These are phyloP conservation scores for Zymoseptoria passerinii DNA, from an alignment of 2,329 filamentous ascomycete species.

Conservation along the genomic window DNA sequence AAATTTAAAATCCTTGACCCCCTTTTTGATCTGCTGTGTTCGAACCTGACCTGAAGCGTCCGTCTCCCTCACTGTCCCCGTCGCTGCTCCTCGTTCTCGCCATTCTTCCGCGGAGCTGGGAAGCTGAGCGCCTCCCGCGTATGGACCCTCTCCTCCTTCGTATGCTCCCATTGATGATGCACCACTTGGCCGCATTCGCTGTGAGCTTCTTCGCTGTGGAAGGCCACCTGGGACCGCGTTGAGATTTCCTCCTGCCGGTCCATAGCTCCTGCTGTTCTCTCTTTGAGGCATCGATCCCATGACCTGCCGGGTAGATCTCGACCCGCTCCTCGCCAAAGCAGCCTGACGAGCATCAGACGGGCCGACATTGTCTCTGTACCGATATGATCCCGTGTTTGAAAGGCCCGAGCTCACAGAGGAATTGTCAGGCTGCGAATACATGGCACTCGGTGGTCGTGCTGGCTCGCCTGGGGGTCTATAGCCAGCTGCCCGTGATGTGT, in stretches of 20 bases:
- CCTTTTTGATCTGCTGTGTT: constrained; percentile 83
- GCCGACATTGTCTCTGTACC: constrained; percentile 40
- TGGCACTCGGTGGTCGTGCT: constrained; percentile 36
- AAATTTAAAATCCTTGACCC: constrained; percentile 93
- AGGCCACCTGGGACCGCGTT: constrained; percentile 42
- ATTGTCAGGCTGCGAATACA: constrained; percentile 43
- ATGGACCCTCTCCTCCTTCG: constrained; percentile 17
- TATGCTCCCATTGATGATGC: constrained; percentile 14
- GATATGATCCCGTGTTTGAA: constrained; percentile 33
- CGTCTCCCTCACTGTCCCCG: constrained; percentile 70
- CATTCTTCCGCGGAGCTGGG: constrained; percentile 74
- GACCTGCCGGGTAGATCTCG: constrained; percentile 51
- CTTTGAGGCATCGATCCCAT: constrained; percentile 55
- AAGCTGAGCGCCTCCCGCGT: constrained; percentile 41
- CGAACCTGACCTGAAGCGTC: constrained; percentile 71
- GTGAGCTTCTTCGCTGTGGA: constrained; percentile 69
- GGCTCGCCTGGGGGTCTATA: constrained; percentile 22
- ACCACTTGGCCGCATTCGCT: constrained; percentile 41
- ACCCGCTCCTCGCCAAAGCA: constrained; percentile 53
- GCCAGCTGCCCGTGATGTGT: constrained; percentile 14
- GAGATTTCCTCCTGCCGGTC: constrained; percentile 46
- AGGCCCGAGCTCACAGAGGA: constrained; percentile 36
- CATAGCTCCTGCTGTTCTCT: constrained; percentile 62
- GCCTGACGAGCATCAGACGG: constrained; percentile 30
- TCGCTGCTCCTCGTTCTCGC: constrained; percentile 90